A percentile compares a stretch with the other conserved stretches of the same genome.
Evolutionary conservation across 306 rosid genomes (phyloP).

Genomic region (Alnus glutinosa): DNA sequence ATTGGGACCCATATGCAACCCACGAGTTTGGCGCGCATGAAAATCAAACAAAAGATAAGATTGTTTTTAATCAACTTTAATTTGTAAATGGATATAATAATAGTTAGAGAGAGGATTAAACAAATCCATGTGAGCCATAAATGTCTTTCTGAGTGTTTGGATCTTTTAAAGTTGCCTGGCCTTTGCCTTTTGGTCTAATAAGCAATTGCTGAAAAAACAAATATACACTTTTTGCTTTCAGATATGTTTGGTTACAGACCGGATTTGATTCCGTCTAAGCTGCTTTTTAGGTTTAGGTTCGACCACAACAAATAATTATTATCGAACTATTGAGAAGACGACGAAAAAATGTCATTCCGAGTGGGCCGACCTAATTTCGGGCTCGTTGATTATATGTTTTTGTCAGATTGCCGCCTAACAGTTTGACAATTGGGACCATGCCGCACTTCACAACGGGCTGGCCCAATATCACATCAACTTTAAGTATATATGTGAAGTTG

Average conservation of each 20-base stretch:
- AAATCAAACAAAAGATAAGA: slow-evolving; percentile 10
- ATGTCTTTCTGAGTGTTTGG: slow-evolving; percentile 15
- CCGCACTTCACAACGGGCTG: too few species aligned
- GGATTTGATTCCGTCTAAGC: too few species aligned
- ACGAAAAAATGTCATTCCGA: too few species aligned
- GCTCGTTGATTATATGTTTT: too few species aligned
- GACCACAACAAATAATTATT: too few species aligned
- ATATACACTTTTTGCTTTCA: slow-evolving; percentile 25
- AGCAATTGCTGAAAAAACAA: slow-evolving; percentile 21
- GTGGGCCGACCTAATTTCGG: too few species aligned
- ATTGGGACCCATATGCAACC: slow-evolving; percentile 32
- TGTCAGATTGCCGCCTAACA: too few species aligned
- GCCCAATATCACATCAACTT: too few species aligned
- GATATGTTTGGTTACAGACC: background rate
- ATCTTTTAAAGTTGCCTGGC: slow-evolving; percentile 31
- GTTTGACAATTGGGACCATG: too few species aligned
- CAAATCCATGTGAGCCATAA: slow-evolving; percentile 31
- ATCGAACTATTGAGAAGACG: too few species aligned
- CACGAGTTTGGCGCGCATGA: background rate
- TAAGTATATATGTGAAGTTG: too few species aligned
- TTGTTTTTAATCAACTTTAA: slow-evolving; percentile 21
- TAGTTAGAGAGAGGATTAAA: slow-evolving; percentile 21
- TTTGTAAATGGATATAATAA: slow-evolving; percentile 28
- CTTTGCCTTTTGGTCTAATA: slow-evolving; percentile 21
- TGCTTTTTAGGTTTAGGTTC: too few species aligned